Base-by-base conservation (phyloP, 768 basidiomycete genomes). In the Leccinum barrowsii region DNA sequence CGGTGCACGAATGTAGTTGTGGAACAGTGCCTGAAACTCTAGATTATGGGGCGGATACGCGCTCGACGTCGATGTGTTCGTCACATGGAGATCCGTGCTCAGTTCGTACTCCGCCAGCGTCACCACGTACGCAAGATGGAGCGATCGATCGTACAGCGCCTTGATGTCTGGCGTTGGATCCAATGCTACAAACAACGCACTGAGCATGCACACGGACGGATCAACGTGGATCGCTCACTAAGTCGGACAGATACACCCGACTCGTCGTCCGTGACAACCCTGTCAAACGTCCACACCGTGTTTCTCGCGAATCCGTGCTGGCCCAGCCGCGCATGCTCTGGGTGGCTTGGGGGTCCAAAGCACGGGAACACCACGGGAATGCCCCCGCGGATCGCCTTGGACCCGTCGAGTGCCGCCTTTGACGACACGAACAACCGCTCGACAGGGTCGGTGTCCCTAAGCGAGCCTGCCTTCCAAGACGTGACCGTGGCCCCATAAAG, bases 251-350 rank as follows among this genome's bases (percentile, higher is more conserved):
- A 88, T 2, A 94, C 89, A 11, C 83, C 82, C 34, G 81, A 79
- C 2, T 81, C 82, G 54, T 87, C 83, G 65, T 93, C 89, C 78
- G 80, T 78, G 22, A 90, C 77, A 12, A 82, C 75, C 47, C 77
- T 72, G 59, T 85, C 82, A 68, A 86, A 86, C 13, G 75, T 74
- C 97, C 97, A 98, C 30, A 67, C 70, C 37, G 83, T 80, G 61
- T 78, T 92, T 44, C 97, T 78, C 5, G 92, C 96, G 69, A 96
- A 98, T 0, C 97, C 97, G 71, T 98, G 97, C 72, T 97, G 94
- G 5, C 78, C 56, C 5, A 99, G 77, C 49, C 81, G 82, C 21
- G 71, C 63, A 71, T 94, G 91, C 51, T 86, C 90, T 26, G 80
- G 81, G 71, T 86, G 88, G 17, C 79, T 81, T 2, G 96, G 92